Base-by-base conservation (phyloP, 768 basidiomycete species). In the Rhizopogon vulgaris region DNA sequence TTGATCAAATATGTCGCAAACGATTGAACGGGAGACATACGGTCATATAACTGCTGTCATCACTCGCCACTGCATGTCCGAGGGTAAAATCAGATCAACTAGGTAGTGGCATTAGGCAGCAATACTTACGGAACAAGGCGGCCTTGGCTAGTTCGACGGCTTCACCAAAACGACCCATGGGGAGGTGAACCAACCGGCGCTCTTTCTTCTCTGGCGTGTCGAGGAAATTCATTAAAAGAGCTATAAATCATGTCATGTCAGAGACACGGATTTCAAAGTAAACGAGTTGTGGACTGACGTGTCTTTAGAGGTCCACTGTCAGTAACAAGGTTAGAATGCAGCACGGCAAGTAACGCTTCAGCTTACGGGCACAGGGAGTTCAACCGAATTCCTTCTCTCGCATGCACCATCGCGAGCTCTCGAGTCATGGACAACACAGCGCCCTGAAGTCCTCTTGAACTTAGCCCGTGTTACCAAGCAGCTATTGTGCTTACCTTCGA, bases 361-460 rank as follows among this genome's bases (percentile, higher is more conserved):
- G 75, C 90, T 64, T 71, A 94, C 89, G 94, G 96, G 80, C 94
- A 97, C 53, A 99, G 80, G 10, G 94, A 84, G 72, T 99, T 99
- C 69, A 97, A 60, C 27, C 96, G 85, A 63, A 99, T 97, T 45
- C 95, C 95, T 75, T 99, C 96, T 55, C 87, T 79, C 40, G 96
- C 96, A 69, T 99, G 96, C 0, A 98, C 90, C 83, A 97, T 94
- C 1, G 96, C 96, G 30, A 98, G 78, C 65, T 99, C 96, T 37
- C 96, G 84, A 14, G 93, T 95, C 94, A 99, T 94, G 4, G 96
- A 90, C 41, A 99, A 83, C n/a, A 98, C 96, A 30, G 86, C 96
- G 56, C 96, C 95, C 85, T 90, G 51, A 49, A 34, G 56, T 58
- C 51, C 10, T 58, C 28, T 58, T 39, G 27, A 57, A 56, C 40